A percentile compares a stretch with the other conserved stretches of the same genome.
These are phyloP conservation scores for Cryptococcus amylolentus DNA, from an alignment of 1,284 basidiomycete genomes.

Conservation along the genomic window DNA sequence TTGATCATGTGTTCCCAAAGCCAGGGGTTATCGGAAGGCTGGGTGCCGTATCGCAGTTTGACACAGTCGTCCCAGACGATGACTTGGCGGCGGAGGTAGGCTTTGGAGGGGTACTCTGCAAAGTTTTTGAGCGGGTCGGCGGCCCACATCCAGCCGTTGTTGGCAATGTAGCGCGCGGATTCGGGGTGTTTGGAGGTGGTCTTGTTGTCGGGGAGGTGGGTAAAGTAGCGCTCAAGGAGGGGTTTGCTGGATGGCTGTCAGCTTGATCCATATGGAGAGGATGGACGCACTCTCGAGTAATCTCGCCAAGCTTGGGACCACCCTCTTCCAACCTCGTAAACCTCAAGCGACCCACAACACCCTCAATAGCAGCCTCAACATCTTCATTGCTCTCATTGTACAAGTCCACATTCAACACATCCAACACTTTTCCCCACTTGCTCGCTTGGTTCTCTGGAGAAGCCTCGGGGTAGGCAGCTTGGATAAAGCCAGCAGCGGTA, in stretches of 20 bases:
- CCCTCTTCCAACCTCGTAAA: slow-evolving; percentile 76
- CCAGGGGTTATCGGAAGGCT: slow-evolving; percentile 81
- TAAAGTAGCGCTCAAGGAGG: slow-evolving; percentile 85
- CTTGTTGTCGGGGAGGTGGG: slow-evolving; percentile 61
- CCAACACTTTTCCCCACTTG: slow-evolving; percentile 71
- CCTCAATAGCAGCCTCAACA: slow-evolving; percentile 65
- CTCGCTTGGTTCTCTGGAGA: slow-evolving; percentile 56
- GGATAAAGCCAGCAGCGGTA: slow-evolving; percentile 64
- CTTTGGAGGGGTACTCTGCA: slow-evolving; percentile 89
- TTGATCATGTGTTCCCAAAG: slow-evolving; percentile 90
- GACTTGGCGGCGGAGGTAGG: slow-evolving; percentile 91
- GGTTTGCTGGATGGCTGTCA: slow-evolving; percentile 58
- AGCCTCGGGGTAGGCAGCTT: slow-evolving; percentile 55
- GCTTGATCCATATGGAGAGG: not conserved
- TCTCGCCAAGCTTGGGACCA: slow-evolving; percentile 80
- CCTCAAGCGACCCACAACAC: slow-evolving; percentile 69
- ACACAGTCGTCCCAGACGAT: slow-evolving; percentile 98
- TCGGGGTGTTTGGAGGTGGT: slow-evolving; percentile 62
- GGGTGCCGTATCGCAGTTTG: slow-evolving; percentile 85
- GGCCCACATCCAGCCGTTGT: slow-evolving; percentile 99
- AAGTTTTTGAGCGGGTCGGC: slow-evolving; percentile 94
- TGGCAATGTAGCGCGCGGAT: slow-evolving; percentile 74
- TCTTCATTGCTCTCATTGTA: slow-evolving; percentile 84
- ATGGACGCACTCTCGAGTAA: slow-evolving; percentile 63
- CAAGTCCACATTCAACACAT: slow-evolving; percentile 79